Conservation (phyloP, 768 basidiomycete species). For the Boletus rufocinnamomeus region DNA sequence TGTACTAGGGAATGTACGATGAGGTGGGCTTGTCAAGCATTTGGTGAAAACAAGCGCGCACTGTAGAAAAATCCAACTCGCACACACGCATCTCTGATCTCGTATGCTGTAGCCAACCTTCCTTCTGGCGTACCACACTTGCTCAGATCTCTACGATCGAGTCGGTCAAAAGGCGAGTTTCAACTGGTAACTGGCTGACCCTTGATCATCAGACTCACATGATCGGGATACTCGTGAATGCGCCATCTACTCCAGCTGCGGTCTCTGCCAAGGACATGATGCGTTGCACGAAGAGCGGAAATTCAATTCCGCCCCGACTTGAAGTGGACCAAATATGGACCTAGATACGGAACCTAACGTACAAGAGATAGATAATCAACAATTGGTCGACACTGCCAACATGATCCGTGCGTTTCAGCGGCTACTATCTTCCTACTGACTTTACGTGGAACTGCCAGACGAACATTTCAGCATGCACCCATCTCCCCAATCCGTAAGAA, state of each 20-base stretch:
- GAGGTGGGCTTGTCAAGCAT: not conserved
- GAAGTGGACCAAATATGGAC: too few species aligned
- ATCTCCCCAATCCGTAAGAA: not conserved
- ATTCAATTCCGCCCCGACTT: not conserved
- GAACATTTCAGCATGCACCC: not conserved
- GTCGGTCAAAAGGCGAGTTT: not conserved
- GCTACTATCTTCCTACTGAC: not conserved
- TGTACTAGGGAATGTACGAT: conserved; percentile 49
- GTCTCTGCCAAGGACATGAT: conserved; percentile 27
- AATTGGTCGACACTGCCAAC: not conserved
- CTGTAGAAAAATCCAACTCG: conserved; percentile 87
- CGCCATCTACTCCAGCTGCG: conserved; percentile 19
- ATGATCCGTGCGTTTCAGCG: not conserved
- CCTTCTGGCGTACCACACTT: conserved; percentile 27
- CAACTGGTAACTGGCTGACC: too few species aligned
- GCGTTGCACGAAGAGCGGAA: not conserved
- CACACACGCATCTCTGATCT: conserved; percentile 75
- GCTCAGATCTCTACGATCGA: conserved; percentile 21
- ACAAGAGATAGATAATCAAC: not conserved
- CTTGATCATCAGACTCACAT: conserved; percentile 21
- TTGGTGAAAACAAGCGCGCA: conserved; percentile 29
- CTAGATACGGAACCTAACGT: too few species aligned
- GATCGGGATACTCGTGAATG: conserved; percentile 29
- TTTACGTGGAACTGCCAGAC: not conserved
- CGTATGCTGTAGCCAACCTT: conserved; percentile 49